These are phyloP conservation scores for Leccinum pellstonianum DNA, from an alignment of 768 basidiomycete species.

Conservation along the genomic window DNA sequence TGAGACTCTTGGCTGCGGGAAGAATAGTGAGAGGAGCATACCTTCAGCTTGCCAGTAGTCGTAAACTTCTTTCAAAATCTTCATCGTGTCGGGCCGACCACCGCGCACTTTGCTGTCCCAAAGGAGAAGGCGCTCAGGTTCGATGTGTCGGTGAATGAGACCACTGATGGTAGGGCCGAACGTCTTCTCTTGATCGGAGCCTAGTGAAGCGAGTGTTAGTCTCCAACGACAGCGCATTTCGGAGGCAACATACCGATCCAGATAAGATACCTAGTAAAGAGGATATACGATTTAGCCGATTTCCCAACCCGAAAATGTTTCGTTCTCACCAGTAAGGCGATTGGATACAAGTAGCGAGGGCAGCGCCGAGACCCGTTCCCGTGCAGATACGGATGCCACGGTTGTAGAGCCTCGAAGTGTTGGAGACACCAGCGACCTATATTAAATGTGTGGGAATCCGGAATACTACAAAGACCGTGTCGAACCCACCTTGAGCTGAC, in stretches of 20 bases:
- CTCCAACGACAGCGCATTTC: slow-evolving; percentile 1
- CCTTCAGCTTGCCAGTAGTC: slow-evolving; percentile 72
- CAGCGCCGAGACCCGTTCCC: slow-evolving; percentile 78
- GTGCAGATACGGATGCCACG: slow-evolving; percentile 82
- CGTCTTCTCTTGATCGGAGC: slow-evolving; percentile 80
- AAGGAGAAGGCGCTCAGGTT: slow-evolving; percentile 68
- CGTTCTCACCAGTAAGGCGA: slow-evolving; percentile 61
- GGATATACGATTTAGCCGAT: slow-evolving; percentile 3
- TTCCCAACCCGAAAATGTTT: background rate
- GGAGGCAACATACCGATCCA: slow-evolving; percentile 57
- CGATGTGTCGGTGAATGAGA: slow-evolving; percentile 68
- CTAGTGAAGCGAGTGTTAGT: slow-evolving; percentile 38
- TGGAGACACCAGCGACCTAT: slow-evolving; percentile 79
- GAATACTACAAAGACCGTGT: slow-evolving; percentile 1
- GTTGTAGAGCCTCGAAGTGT: slow-evolving; percentile 76
- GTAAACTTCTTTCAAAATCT: slow-evolving; percentile 68
- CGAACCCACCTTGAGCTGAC: slow-evolving; percentile 64
- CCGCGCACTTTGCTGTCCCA: slow-evolving; percentile 79
- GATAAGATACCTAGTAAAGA: slow-evolving; percentile 60
- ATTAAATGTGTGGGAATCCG: slow-evolving; percentile 10
- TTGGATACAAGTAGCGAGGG: slow-evolving; percentile 76
- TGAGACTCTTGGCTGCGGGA: background rate
- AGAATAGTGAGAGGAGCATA: slow-evolving; percentile 20
- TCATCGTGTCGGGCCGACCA: slow-evolving; percentile 76
- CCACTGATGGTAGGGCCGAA: slow-evolving; percentile 79